Percentiles rank a stretch among this genome's conserved stretches.
Evolutionary conservation across 2,329 filamentous ascomycete genomes (phyloP).

Genomic region (Xylaria sp.): DNA sequence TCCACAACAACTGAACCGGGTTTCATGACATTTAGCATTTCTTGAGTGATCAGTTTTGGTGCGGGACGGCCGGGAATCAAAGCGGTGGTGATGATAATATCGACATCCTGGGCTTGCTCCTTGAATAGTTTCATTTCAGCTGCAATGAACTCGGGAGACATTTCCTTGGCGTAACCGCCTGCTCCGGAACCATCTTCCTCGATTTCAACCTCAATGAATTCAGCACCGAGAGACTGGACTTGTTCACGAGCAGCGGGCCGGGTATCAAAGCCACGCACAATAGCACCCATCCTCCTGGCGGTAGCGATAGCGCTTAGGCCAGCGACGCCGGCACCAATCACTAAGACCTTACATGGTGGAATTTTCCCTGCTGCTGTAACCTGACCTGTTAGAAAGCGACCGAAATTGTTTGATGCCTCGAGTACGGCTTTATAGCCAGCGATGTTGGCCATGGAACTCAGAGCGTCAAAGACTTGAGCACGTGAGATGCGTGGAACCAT

Average conservation of each 20-base stretch:
- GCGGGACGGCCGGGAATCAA: conserved; percentile 86
- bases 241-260: conserved; percentile 87
- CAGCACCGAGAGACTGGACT: conserved; percentile 88
- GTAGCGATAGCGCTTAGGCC: conserved; percentile 89
- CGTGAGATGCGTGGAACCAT: conserved; percentile 90
- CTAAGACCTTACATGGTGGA: conserved; percentile 87
- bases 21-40: conserved; percentile 86
- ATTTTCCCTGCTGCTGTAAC: conserved; percentile 92
- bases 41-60: conserved; percentile 83
- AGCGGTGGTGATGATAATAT: conserved; percentile 94
- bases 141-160: conserved; percentile 93
- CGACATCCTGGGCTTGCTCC: conserved; percentile 86
- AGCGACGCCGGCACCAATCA: conserved; percentile 90
- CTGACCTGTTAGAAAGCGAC: conserved; percentile 87
- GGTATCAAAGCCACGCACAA: conserved; percentile 92
- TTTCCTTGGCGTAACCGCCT: conserved; percentile 91
- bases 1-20: conserved; percentile 90
- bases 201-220: conserved; percentile 88
- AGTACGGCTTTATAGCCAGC: conserved; percentile 92
- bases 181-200: conserved; percentile 85
- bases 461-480: conserved; percentile 86
- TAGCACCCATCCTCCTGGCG: conserved; percentile 85
- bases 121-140: conserved; percentile 94
- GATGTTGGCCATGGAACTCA: conserved; percentile 95
- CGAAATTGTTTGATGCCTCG: conserved; percentile 89